Evolutionary conservation across 768 basidiomycete species (phyloP), one percentile per base, ranked within the genome.

Genomic region (Leucosporidium scottii): DNA sequence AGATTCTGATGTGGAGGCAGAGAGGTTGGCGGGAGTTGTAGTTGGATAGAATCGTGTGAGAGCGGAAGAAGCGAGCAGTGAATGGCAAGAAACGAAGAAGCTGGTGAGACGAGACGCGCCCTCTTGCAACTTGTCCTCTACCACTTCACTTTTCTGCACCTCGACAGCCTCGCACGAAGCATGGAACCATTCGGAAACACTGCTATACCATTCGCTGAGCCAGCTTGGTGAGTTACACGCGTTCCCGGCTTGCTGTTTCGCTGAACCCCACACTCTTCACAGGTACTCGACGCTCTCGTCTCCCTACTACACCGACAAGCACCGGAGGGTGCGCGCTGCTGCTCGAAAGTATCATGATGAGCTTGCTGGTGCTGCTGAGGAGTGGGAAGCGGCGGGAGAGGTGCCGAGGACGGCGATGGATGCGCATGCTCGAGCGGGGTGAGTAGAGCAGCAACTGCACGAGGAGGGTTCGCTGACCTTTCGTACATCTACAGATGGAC

Each of bases 251-350:
- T 7, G 9, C 20, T 18, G 20, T 31, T 34, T 20, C 17, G 54
- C 54, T 25, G 54, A 27, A 9, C 54, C 54, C 17, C 54, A 44
- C 39, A 15, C 8, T 17, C 5, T 30, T 10, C 6, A 18, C 57
- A 59, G 57, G 57, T 59, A 59, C 36, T 25, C 34, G 36, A 23
- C 23, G 13, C 36, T 59, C 57, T 15, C 21, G 36, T 59, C 57
- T 8, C 57, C 57, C 23, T 44, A 59, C 57, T 59, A 28, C n/a
- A 39, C 57, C 36, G 36, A 36, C 21, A 59, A 59, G 36, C 57
- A 59, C 13, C 23, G 21, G 23, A n/a, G 20, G 7, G 36, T 59
- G 23, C 57, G 57, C 23, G 34, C 57, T 10, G 20, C n/a, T 27
- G n/a, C 39, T 36, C 36, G 57, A 34, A 12, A n/a, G 36, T 23